Evolutionary conservation across 176 grass and related monocot genomes (phyloP), one percentile per base, ranked within the genome.

Genomic region (Cocos nucifera): DNA sequence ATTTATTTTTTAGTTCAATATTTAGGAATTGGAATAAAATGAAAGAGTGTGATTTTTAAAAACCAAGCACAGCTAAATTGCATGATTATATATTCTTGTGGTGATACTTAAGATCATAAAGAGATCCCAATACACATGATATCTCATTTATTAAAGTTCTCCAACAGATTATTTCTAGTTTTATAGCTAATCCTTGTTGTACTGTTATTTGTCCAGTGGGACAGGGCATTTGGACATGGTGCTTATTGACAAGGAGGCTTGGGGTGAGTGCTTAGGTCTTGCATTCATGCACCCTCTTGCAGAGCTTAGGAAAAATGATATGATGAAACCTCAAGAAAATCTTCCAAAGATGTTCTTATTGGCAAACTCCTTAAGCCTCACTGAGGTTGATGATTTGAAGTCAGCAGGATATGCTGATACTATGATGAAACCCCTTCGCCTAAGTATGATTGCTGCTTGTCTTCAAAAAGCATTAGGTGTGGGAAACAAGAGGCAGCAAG

Each of bases 171-270:
- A 18, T 24, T 14, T 51, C 76, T 4, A 17, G 18, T 16, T 22
- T 57, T 22, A 21, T 61, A 62, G 19, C 19, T 78, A 9, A 63
- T 70, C 6, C 26, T 51, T 57, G 32, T 15, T 67, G 7, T 22
- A 49, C 63, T 75, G 63, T 63, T 77, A 28, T 50, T 69, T 86
- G 58, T 53, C 39, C 54, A 78, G 66, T 61, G 73, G 73, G 49
- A 80, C 56, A 59, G 63, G 57, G 52, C 77, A 60, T 44, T 57
- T 79, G 30, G 78, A 83, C 61, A 80, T 86, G 83, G 83, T 86
- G 9, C 30, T 86, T 78, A 69, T 91, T 56, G 88, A 91, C 58
- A 86, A 86, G 75, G 83, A 91, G 68, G 83, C 79, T 60, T 91
- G 88, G 73, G 69, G 73, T 56, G 73, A 83, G 57, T 64, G 65